Conservation (phyloP, 2,329 filamentous ascomycete genomes). For the Mariannaea elegans region DNA sequence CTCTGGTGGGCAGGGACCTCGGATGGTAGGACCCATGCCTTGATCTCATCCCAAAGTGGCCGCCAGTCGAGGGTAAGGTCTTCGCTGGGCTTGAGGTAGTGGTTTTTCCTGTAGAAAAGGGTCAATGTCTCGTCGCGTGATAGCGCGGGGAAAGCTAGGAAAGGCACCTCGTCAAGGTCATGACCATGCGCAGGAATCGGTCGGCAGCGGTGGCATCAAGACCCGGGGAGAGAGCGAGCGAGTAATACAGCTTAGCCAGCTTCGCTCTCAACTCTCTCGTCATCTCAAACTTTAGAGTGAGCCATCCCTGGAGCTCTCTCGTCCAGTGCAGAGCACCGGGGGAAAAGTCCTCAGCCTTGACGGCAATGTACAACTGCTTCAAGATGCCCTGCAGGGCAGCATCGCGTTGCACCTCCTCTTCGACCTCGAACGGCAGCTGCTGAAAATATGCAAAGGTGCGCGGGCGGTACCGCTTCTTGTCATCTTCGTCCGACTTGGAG, state of each 20-base stretch:
- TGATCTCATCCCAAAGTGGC: conserved; percentile 91
- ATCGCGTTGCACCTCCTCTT: conserved; percentile 81
- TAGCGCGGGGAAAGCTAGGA: conserved; percentile 3
- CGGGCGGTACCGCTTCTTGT: conserved; percentile 76
- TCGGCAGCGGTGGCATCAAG: conserved; percentile 84
- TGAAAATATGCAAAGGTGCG: conserved; percentile 94
- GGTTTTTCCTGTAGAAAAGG: conserved; percentile 74
- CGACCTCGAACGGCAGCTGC: conserved; percentile 88
- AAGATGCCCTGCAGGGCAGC: conserved; percentile 85
- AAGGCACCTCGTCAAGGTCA: conserved; percentile 89
- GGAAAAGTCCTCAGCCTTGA: conserved; percentile 92
- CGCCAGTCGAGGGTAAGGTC: conserved; percentile 95
- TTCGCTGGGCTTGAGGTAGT: conserved; percentile 90
- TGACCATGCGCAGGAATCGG: conserved; percentile 95
- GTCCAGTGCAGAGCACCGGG: conserved; percentile 97
- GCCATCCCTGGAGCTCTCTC: conserved; percentile 92
- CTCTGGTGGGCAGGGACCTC: conserved; percentile 76
- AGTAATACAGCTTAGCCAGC: conserved; percentile 92
- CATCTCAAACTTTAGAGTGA: conserved; percentile 97
- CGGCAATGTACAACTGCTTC: conserved; percentile 90
- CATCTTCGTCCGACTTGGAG: conserved; percentile 58
- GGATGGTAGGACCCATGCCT: conserved; percentile 85
- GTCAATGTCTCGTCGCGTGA: conserved; percentile 16
- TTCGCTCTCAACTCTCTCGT: conserved; percentile 83
- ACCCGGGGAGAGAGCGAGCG: conserved; percentile 89